phyloP scores from a whole-genome alignment of 2,329 filamentous ascomycete genomes.

The Xylaria sp. region DNA sequence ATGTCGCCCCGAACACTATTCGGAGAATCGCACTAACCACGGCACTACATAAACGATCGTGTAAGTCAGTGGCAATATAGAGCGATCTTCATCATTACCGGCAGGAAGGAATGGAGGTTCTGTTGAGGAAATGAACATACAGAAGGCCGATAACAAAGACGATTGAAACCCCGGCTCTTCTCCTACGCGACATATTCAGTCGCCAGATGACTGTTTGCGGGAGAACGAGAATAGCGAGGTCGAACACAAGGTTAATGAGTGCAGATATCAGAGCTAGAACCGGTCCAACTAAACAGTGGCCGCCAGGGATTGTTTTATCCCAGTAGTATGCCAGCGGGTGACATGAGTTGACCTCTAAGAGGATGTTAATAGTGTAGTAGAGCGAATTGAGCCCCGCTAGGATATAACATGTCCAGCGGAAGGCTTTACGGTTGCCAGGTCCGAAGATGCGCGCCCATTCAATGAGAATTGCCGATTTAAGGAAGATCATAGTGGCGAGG shows the following conservation, averaged over 20 bases:
- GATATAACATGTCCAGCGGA: constrained; percentile 38
- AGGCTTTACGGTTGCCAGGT: constrained; percentile 38
- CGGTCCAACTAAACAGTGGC: constrained; percentile 31
- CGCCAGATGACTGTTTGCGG: constrained; percentile 48
- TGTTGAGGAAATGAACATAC: too few species aligned
- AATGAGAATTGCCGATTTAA: constrained; percentile 57
- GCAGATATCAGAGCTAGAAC: constrained; percentile 33
- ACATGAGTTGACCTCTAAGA: neutral
- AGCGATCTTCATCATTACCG: neutral
- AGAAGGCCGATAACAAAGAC: constrained; percentile 45
- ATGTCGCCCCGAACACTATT: constrained; percentile 1
- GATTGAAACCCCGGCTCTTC: constrained; percentile 43
- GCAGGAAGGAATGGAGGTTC: neutral
- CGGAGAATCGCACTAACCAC: neutral
- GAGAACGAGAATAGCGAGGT: constrained; percentile 44
- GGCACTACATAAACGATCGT: neutral
- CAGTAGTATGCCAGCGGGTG: constrained; percentile 23
- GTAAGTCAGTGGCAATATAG: neutral
- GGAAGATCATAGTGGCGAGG: constrained; percentile 8
- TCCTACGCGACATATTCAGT: constrained; percentile 45
- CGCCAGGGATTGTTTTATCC: constrained; percentile 39
- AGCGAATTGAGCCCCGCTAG: constrained; percentile 38
- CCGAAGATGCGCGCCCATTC: constrained; percentile 52
- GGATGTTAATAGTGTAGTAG: constrained; percentile 9
- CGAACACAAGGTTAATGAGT: constrained; percentile 41